Base-by-base conservation (phyloP, 805 yeast species). In the Zygosaccharomyces gambellarensis region DNA sequence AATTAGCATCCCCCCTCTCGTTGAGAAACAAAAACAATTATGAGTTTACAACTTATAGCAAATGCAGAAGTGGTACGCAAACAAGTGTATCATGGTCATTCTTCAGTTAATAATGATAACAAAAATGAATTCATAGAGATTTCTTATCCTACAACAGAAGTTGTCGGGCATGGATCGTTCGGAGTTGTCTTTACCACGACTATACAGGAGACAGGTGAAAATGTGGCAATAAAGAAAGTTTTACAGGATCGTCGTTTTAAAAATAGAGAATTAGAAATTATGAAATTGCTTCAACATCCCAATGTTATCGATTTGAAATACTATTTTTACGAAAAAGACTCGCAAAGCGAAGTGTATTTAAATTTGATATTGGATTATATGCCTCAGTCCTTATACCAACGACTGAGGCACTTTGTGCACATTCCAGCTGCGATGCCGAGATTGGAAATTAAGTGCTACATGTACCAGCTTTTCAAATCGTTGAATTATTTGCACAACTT, bases 101-200 rank as follows among this genome's bases (percentile, higher is more conserved):
- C 52, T 17, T 28, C 45, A 10, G 30, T 36, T 39, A 39, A 36
- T 28, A 43, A 32, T 27, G 54, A 48, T 28, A 25, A 25, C 9
- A 42, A 39, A 28, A 45, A 49, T 23, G 52, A 51, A 30, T 53
- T 53, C 27, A 46, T 51, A 38, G 50, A 49, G 44, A 52, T 52
- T 19, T 46, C 52, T 34, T 53, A 53, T 39, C 85, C 90, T 14
- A 89, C 85, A 60, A 80, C 87, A 36, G 85, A 87, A 57, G 90
- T 90, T 77, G 94, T 92, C 38, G 99, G 99, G n/a, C 95, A 88
- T 69, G 99, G 99, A 9, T 90, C 98, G n/a, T 94, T 94, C 72
- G 99, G 99, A 2, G 90, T 90, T 30, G 99, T 94, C n/a, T 90
- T 89, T 65, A 94, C 88, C 58, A 89, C 96, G 5, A 82, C 80